These are phyloP conservation scores for Blastomyces parvus DNA, from an alignment of 2,329 filamentous ascomycete genomes.

Conservation along the genomic window DNA sequence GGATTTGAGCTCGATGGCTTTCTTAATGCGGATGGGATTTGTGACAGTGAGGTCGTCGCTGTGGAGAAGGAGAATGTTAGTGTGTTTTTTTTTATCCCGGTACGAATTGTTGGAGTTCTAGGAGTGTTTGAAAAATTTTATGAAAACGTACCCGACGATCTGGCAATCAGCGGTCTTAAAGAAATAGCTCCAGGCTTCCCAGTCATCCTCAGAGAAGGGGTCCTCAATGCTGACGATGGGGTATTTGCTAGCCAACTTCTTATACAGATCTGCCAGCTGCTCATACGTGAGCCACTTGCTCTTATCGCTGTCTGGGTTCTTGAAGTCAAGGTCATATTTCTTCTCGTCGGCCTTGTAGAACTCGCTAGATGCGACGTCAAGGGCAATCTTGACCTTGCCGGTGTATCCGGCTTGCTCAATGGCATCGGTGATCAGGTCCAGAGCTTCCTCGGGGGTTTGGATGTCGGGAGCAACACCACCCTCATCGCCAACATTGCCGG, in stretches of 20 bases:
- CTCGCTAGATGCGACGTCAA: constrained; percentile 98
- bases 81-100: background rate
- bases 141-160: constrained; percentile 62
- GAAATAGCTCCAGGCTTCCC: constrained; percentile 99
- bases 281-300: constrained; percentile 98
- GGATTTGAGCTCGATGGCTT: constrained; percentile 97
- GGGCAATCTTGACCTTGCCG: constrained; percentile 93
- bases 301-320: constrained; percentile 96
- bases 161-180: constrained; percentile 98
- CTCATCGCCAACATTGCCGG: constrained; percentile 98
- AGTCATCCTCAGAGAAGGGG: constrained; percentile 98
- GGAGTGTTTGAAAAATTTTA: constrained; percentile 8
- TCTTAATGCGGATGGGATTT: constrained; percentile 98
- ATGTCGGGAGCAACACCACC: constrained; percentile 99
- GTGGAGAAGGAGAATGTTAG: constrained; percentile 15
- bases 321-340: constrained; percentile 99
- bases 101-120: constrained; percentile 7
- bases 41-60: constrained; percentile 97
- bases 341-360: constrained; percentile 97
- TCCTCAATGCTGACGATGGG: constrained; percentile 98
- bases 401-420: constrained; percentile 95
- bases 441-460: constrained; percentile 90
- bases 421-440: constrained; percentile 87
- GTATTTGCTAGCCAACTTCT: constrained; percentile 82
- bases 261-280: constrained; percentile 88